Conservation (phyloP, 1,284 basidiomycete species). For the Coniferiporia sulphurascens region DNA sequence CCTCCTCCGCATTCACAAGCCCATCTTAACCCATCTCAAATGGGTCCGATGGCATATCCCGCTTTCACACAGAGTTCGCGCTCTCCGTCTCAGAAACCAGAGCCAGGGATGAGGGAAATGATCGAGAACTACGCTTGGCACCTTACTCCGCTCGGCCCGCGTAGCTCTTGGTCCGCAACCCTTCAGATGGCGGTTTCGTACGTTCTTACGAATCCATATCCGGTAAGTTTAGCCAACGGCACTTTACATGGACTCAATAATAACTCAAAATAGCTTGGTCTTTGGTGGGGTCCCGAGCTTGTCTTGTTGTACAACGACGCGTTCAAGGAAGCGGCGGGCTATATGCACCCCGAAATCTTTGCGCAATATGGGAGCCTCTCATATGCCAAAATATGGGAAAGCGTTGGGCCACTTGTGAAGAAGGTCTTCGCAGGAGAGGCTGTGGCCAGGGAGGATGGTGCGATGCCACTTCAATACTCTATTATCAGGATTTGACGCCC, state of each 20-base stretch:
- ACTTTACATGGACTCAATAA: background rate
- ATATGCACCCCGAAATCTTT: conserved; percentile 20
- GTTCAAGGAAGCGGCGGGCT: conserved; percentile 18
- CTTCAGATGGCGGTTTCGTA: conserved; percentile 13
- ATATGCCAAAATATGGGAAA: conserved; percentile 21
- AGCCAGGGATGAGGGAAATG: conserved; percentile 17
- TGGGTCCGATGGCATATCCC: background rate
- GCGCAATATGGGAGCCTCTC: conserved; percentile 17
- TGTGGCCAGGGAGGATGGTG: conserved; percentile 18
- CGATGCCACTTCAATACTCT: background rate
- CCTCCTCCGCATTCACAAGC: background rate
- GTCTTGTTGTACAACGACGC: conserved; percentile 21
- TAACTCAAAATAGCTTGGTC: conserved; percentile 11
- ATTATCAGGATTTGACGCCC: background rate
- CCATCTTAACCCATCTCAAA: background rate
- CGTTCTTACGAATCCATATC: conserved; percentile 17
- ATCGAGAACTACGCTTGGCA: conserved; percentile 18
- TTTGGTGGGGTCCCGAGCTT: conserved; percentile 20
- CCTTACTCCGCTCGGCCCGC: conserved; percentile 19
- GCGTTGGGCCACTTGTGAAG: conserved; percentile 13
- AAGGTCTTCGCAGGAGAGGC: conserved; percentile 17
- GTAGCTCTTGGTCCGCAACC: conserved; percentile 9
- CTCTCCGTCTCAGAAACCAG: conserved; percentile 4
- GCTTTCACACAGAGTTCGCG: conserved; percentile 6
- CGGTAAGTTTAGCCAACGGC: conserved; percentile 10